A percentile compares a stretch with the other conserved stretches of the same genome.
phyloP scores from a whole-genome alignment of 768 basidiomycete species.

The Suillus ampliporus region DNA sequence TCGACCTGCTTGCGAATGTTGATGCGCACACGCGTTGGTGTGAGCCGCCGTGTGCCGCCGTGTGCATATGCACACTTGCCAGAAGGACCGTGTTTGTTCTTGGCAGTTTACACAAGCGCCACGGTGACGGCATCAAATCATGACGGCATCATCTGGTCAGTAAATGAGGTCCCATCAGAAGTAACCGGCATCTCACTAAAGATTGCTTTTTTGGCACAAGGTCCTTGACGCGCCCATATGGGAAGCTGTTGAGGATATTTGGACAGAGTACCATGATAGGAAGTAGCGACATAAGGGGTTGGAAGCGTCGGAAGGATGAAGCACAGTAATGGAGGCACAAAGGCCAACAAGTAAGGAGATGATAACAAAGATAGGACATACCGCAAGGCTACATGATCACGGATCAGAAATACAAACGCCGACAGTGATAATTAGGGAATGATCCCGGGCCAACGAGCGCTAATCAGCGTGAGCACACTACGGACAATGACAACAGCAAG shows the following conservation, averaged over 20 bases:
- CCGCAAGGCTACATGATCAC: neutral
- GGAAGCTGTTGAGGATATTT: slow-evolving; percentile 37
- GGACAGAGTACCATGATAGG: neutral
- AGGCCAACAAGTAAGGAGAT: neutral
- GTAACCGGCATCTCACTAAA: slow-evolving; percentile 51
- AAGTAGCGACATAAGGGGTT: neutral
- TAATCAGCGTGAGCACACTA: neutral
- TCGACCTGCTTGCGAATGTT: slow-evolving; percentile 41
- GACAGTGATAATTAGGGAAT: neutral
- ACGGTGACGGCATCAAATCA: neutral
- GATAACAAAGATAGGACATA: slow-evolving; percentile 10
- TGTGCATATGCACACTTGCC: slow-evolving; percentile 53
- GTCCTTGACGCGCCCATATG: slow-evolving; percentile 52
- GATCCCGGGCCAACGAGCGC: neutral
- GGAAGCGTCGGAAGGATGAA: neutral
- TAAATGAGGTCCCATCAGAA: neutral
- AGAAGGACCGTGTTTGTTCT: slow-evolving; percentile 49
- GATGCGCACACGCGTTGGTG: slow-evolving; percentile 42
- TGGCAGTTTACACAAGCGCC: slow-evolving; percentile 43
- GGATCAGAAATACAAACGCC: neutral
- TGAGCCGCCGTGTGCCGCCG: slow-evolving; percentile 49
- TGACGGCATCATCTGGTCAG: neutral
- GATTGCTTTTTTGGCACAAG: slow-evolving; percentile 50
- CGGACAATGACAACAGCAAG: slow-evolving; percentile 15
- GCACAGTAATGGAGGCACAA: neutral